Evolutionary conservation across 768 basidiomycete species (phyloP).

Genomic region (Mycena metata): DNA sequence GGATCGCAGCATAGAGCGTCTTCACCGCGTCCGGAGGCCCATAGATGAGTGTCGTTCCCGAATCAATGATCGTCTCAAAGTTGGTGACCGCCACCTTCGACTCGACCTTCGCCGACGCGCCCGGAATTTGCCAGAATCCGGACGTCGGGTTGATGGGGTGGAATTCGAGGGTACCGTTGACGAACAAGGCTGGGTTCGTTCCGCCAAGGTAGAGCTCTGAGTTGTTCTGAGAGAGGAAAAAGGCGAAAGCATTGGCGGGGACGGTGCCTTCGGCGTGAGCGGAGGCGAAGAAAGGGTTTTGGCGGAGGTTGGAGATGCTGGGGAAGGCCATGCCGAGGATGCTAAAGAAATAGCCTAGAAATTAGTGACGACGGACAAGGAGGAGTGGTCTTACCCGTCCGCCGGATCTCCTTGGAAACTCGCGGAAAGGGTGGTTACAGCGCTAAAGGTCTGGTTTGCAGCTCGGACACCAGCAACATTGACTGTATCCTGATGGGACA

Average conservation of each 20-base stretch:
- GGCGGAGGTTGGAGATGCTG: constrained; percentile 46
- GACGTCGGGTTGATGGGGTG: constrained; percentile 38
- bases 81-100: background rate
- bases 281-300: constrained; percentile 56
- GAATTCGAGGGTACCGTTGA: constrained; percentile 54
- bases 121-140: constrained; percentile 46
- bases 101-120: constrained; percentile 36
- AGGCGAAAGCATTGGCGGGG: constrained; percentile 54
- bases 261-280: constrained; percentile 51
- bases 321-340: constrained; percentile 55
- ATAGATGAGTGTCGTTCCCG: constrained; percentile 53
- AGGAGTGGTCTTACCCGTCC: constrained; percentile 36
- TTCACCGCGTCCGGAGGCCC: constrained; percentile 44
- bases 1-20: constrained; percentile 43
- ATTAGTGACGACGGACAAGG: constrained; percentile 21
- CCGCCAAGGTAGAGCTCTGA: constrained; percentile 69
- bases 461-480: constrained; percentile 32
- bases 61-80: constrained; percentile 43
- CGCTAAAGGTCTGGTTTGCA: constrained; percentile 45
- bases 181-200: constrained; percentile 56
- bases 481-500: constrained; percentile 23
- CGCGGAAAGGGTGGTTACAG: constrained; percentile 49
- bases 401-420: constrained; percentile 39
- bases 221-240: constrained; percentile 57
- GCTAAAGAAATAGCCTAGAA: constrained; percentile 35